Evolutionary conservation across 331 rosid genomes (phyloP), one percentile per base, ranked within the genome.

Genomic region (Acacia concinna): DNA sequence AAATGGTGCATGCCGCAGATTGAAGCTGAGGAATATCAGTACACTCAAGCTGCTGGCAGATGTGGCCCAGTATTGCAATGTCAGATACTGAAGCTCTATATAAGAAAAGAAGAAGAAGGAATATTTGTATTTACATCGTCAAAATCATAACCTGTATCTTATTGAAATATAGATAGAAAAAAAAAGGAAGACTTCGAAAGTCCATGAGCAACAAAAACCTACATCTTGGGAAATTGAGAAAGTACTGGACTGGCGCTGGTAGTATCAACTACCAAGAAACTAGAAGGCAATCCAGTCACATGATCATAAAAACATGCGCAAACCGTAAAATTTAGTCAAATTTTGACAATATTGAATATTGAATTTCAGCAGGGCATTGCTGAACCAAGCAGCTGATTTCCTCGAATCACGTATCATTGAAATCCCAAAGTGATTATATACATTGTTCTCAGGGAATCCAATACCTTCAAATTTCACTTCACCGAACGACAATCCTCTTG

Each of bases 1-100:
- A 28, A 30, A 38, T 81, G 79, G 67, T 73, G 84, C 34, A 32
- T 57, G 47, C 74, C 77, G 62, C 51, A 87, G 72, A 70, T 76
- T 68, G 13, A 87, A 6, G 77, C 85, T 81, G 35, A 94, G 83
- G 77, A 89, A 84, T 27, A 91, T 30, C 70, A 94, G 90, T 43
- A 94, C 91, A 49, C 89, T 30, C 75, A 91, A 75, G 86, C 88
- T 86, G 86, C 93, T 77, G 46, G 94, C 89, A 82, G 94, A 89
- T 51, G 92, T 74, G 74, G 93, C 89, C 98, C 97, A 92, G 88
- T 91, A 91, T 83, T 90, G 97, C 88, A 91, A 80, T 47, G 86
- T 90, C 90, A 89, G 83, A 87, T 87, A 87, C 76, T 88, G 92
- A 68, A 94, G 75, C 90, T 92, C 97, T 86, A 77, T 60, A 70